Base-by-base conservation (phyloP, 2,329 filamentous ascomycete species). In the Sporothrix pallida region DNA sequence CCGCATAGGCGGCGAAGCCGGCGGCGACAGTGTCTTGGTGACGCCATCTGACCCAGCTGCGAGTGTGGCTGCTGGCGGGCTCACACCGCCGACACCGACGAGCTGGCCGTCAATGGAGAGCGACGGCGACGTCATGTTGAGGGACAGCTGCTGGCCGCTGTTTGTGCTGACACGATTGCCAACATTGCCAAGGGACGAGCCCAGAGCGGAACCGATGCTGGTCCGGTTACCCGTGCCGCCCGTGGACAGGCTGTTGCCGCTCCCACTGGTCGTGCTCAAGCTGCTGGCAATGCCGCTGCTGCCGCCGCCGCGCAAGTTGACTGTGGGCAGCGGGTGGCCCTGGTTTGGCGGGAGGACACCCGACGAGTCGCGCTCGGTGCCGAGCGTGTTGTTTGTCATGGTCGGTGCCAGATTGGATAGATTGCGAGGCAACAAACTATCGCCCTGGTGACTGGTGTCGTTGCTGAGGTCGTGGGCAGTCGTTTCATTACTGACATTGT, bases 1-100 rank as follows among this genome's bases (percentile, higher is more conserved):
- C 58, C 84, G 74, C 48, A 71, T 46, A 1, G 63, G 67, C 3
- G 71, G 70, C 42, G 73, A 70, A 4, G 7, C 68, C 20, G 50
- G 37, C 20, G 60, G 46, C 23, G 26, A 56, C 1, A 63, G 44
- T 10, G 56, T 44, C 58, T 44, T 44, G n/a, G 6, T 17, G 12
- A 20, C 15, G 5, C 48, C 23, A 9, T 52, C 56, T 2, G 15
- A 44, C 7, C 69, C 56, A 2, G 56, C 42, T 15, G 54, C 44
- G 7, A 60, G 54, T 5, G 65, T 68, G 4, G 65, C 65, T 6
- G 67, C 67, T 8, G 48, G 67, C 4, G 48, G 67, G 17, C 67
- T 69, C 15, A 54, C 67, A n/a, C 67, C 48, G 4, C 48, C 67
- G 26, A 7, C 52, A 13, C n/a, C 52, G n/a, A 31, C 31, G 6